Evolutionary conservation across 345 rosid species (phyloP), one percentile per base, ranked within the genome.

Genomic region (Salix suchowensis): DNA sequence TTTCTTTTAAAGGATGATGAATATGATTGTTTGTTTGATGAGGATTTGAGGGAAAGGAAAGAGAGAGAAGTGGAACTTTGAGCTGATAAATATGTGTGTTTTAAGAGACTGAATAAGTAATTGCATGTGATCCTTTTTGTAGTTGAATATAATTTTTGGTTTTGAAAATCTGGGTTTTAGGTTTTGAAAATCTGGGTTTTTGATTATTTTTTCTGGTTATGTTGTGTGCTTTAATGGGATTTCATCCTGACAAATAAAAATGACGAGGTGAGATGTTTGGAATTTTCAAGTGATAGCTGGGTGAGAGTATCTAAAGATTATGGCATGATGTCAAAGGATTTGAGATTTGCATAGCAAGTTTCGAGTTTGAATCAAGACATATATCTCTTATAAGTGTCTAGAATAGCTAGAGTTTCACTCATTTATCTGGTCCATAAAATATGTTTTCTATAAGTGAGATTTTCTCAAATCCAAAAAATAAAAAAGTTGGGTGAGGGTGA

Each of bases 261-360:
- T 21, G 61, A 54, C 7, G 61, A 54, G 58, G 21, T 54, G 26
- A 19, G 3, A 54, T 7, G 26, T 0, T 7, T 54, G 61, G 21
- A 21, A 6, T 23, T 54, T 54, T 21, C n/a, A 19, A 3, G 23
- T 52, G 23, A 52, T 19, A 52, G n/a, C 0, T 52, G 23, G 23
- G 58, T 18, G 58, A 19, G 58, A n/a, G 58, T 32, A 0, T 1
- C 1, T 2, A 28, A 28, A 2, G 2, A 28, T 1, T 28, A 2
- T 28, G 30, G 2, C 1, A 2, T 28, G 30, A 28, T 28, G 1
- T 1, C 2, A 28, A 28, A 28, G 1, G 1, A 28, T 28, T 28
- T 28, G 2, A 28, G 30, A 28, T 28, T 2, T 34, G 36, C 36
- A 34, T 0, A 4, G 6, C 1, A 34, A 0, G 0, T 34, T 0